phyloP scores from a whole-genome alignment of 2,329 filamentous ascomycete species.

The Sclerotinia sclerotiorum region DNA sequence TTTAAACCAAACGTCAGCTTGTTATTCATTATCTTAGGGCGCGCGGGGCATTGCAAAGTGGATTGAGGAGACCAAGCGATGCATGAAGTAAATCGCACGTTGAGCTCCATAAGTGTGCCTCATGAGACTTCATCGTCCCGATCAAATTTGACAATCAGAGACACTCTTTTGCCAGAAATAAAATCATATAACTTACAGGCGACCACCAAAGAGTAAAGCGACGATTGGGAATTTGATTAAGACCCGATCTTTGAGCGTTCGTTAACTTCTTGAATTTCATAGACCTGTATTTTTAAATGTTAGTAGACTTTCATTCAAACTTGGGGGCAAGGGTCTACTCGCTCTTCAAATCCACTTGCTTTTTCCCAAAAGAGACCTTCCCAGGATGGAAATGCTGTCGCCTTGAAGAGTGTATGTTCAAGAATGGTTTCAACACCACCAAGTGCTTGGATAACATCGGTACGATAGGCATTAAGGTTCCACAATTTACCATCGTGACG shows the following conservation, averaged over 20 bases:
- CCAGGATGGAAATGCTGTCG: conserved; percentile 95
- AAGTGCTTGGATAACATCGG: conserved; percentile 88
- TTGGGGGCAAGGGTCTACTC: background rate
- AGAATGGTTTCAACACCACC: conserved; percentile 97
- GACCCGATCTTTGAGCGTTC: conserved; percentile 92
- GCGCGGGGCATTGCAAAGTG: background rate
- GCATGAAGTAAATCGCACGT: no score
- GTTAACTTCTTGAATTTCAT: conserved; percentile 99
- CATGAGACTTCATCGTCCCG: background rate
- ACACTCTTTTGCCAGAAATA: background rate
- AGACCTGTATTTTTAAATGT: background rate
- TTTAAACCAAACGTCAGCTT: background rate
- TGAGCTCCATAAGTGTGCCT: background rate
- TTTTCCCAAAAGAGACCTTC: conserved; percentile 92
- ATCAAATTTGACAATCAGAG: background rate
- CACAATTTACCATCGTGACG: conserved; percentile 95
- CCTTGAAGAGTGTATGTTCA: conserved; percentile 95
- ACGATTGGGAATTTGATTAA: conserved; percentile 98
- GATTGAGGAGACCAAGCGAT: background rate
- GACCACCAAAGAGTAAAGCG: conserved; percentile 99
- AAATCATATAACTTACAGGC: conserved; percentile 74
- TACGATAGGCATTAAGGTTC: conserved; percentile 94
- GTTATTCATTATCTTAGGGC: background rate
- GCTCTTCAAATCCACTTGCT: conserved; percentile 47
- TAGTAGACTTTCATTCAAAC: background rate